Base-by-base conservation (phyloP, 495 filamentous ascomycete species). In the Neurospora hispaniola region DNA sequence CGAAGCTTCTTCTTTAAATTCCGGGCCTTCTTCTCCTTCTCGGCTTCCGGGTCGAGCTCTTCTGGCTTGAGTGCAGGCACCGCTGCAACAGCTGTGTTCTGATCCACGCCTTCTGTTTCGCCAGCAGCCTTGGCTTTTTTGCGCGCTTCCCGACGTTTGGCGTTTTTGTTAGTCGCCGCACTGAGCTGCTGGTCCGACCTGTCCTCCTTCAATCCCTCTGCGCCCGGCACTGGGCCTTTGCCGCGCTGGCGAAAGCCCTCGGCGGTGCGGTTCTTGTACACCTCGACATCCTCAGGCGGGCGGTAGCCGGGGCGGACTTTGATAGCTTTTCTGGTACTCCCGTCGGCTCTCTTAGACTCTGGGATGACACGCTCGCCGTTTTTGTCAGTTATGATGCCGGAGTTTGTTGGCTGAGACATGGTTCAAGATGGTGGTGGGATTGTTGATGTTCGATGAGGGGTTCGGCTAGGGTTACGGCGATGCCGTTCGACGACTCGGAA, bases 1-100 rank as follows among this genome's bases (percentile, higher is more conserved):
- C 92, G 89, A 44, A 99, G 86, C 80, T 98, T 99, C 85, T 99
- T 99, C 82, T 91, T 92, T n/a, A 99, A 83, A 71, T 92, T 95
- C 72, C 94, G 90, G 4, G 90, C 96, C 78, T 96, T 93, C 86
- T 97, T 98, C 80, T 97, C 93, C 76, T 88, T 93, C 78, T 97
- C 94, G 0, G 86, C 91, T 74, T 93, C 92, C 0, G 86, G 82
- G 76, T 95, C 90, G 2, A 88, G 77, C 31, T 76, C 80, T 70
- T 85, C 80, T 39, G 73, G 73, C 71, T 42, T 70, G 48, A 74
- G 39, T 42, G 66, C 74, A 35, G 77, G 74, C 16, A 69, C 27
- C 71, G 78, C 78, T 75, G 69, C 78, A 69, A 72, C 75, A 5
- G 79, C 79, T 20, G 81, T 73, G 39, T 76, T 76, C 18, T 73